Evolutionary conservation across 2,329 filamentous ascomycete species (phyloP).

Genomic region (Cercospora brassicicola): DNA sequence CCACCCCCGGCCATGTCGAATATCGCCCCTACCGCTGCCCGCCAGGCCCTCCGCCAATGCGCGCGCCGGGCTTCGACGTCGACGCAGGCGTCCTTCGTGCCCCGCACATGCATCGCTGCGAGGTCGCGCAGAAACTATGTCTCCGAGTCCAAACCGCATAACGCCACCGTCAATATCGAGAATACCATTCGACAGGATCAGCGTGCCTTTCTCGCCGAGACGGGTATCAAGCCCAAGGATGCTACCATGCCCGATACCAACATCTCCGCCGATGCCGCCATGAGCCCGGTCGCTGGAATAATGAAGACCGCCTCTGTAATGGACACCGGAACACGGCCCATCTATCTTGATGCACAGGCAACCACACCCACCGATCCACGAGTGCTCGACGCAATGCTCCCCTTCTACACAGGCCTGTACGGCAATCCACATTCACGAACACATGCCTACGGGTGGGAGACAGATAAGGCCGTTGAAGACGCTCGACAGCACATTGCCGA

Average conservation of each 20-base stretch:
- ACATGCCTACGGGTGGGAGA: slow-evolving; percentile 98
- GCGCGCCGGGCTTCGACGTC: slow-evolving; percentile 51
- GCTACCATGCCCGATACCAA: slow-evolving; percentile 61
- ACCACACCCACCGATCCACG: slow-evolving; percentile 93
- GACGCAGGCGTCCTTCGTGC: slow-evolving; percentile 37
- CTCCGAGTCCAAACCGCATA: slow-evolving; percentile 74
- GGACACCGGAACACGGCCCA: slow-evolving; percentile 88
- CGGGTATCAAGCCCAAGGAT: slow-evolving; percentile 55
- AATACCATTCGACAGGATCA: slow-evolving; percentile 84
- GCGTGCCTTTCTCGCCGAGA: slow-evolving; percentile 68
- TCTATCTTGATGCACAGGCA: slow-evolving; percentile 98
- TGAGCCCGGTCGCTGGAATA: slow-evolving; percentile 72
- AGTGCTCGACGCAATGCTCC: slow-evolving; percentile 94
- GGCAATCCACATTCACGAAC: slow-evolving; percentile 97
- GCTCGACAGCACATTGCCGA: slow-evolving; percentile 79
- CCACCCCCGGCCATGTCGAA: slow-evolving; percentile 44
- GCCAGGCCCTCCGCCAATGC: slow-evolving; percentile 68
- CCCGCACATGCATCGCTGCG: slow-evolving; percentile 44
- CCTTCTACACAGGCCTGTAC: slow-evolving; percentile 88
- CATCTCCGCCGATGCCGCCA: slow-evolving; percentile 63
- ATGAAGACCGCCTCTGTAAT: slow-evolving; percentile 89
- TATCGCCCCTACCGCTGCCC: slow-evolving; percentile 65
- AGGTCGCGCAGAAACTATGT: slow-evolving; percentile 64
- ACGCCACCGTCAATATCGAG: slow-evolving; percentile 78
- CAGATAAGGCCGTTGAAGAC: slow-evolving; percentile 86